Percentiles rank a stretch among this genome's conserved stretches.
Evolutionary conservation across 148 eudicot genomes (phyloP).

Genomic region (Rhododendron ferrugineum): DNA sequence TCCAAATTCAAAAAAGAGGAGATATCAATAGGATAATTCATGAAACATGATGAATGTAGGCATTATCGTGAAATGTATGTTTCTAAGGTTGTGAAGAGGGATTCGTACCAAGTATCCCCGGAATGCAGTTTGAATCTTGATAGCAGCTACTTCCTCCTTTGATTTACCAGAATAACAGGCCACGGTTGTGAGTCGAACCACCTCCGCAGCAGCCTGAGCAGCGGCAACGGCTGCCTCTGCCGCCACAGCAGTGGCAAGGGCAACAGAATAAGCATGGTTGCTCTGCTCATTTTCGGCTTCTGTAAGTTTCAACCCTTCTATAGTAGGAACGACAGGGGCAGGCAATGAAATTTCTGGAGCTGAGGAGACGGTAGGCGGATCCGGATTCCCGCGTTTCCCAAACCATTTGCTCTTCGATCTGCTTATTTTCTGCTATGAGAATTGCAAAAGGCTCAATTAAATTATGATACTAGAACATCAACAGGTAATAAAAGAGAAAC

Average conservation of each 20-base stretch:
- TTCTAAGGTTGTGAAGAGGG: not conserved
- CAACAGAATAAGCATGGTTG: constrained; percentile 73
- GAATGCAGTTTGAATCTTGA: constrained; percentile 79
- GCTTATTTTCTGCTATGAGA: constrained; percentile 24
- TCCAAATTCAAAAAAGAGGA: not conserved
- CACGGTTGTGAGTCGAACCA: constrained; percentile 55
- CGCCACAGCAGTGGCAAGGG: constrained; percentile 74
- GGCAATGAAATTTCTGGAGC: constrained; percentile 21
- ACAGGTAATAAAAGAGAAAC: not conserved
- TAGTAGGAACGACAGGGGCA: constrained; percentile 19
- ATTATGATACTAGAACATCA: not conserved
- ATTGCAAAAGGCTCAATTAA: not conserved
- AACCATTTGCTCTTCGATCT: constrained; percentile 45
- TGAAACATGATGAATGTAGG: not conserved
- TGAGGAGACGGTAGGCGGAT: constrained; percentile 16
- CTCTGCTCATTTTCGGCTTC: constrained; percentile 56
- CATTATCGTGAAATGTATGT: not conserved
- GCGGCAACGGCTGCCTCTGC: constrained; percentile 90
- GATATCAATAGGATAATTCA: not conserved
- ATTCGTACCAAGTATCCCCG: constrained; percentile 65
- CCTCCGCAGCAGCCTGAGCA: constrained; percentile 87
- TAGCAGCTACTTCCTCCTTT: constrained; percentile 69
- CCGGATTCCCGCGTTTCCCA: constrained; percentile 32
- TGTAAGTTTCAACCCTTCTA: constrained; percentile 31
- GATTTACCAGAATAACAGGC: constrained; percentile 42